Percentiles rank a stretch among this genome's conserved stretches.
These are phyloP conservation scores for Sanguinoderma infundibulare DNA, from an alignment of 1,284 basidiomycete genomes.

Conservation along the genomic window DNA sequence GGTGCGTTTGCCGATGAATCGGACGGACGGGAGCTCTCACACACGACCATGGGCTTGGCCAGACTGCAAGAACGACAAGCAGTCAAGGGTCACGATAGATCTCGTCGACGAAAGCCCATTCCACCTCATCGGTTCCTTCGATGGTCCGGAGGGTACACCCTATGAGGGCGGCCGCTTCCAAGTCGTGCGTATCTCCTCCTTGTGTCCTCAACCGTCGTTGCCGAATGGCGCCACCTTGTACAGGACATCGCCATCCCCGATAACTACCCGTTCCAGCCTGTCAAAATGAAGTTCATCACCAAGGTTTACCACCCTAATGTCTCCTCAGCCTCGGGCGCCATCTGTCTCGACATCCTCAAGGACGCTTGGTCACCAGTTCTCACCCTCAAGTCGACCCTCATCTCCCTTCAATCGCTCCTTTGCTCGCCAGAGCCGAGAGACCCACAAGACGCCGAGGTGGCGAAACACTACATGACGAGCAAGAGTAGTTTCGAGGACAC, in stretches of 20 bases:
- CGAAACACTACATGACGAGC: conserved; percentile 94
- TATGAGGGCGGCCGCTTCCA: conserved; percentile 95
- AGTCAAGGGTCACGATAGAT: conserved; percentile 83
- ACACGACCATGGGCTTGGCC: not conserved
- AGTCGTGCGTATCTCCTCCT: conserved; percentile 64
- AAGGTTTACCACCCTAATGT: conserved; percentile 99
- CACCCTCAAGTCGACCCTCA: conserved; percentile 96
- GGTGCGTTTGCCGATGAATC: conserved; percentile 49
- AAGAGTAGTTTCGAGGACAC: conserved; percentile 90
- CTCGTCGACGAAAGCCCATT: conserved; percentile 88
- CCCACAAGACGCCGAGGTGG: conserved; percentile 98
- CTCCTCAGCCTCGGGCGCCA: conserved; percentile 92
- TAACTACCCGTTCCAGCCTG: conserved; percentile 94
- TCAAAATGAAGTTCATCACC: conserved; percentile 98
- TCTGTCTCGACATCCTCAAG: conserved; percentile 88
- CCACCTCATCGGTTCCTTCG: conserved; percentile 88
- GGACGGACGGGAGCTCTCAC: not conserved
- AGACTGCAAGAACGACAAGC: conserved; percentile 96
- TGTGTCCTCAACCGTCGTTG: not conserved
- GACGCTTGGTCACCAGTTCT: conserved; percentile 94
- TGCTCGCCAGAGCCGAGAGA: conserved; percentile 97
- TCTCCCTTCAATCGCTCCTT: conserved; percentile 94
- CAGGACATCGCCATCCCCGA: conserved; percentile 97
- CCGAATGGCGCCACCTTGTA: not conserved
- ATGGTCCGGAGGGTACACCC: conserved; percentile 92